Conservation (phyloP, 176 grass and related monocot genomes). For the Aegilops longissima region DNA sequence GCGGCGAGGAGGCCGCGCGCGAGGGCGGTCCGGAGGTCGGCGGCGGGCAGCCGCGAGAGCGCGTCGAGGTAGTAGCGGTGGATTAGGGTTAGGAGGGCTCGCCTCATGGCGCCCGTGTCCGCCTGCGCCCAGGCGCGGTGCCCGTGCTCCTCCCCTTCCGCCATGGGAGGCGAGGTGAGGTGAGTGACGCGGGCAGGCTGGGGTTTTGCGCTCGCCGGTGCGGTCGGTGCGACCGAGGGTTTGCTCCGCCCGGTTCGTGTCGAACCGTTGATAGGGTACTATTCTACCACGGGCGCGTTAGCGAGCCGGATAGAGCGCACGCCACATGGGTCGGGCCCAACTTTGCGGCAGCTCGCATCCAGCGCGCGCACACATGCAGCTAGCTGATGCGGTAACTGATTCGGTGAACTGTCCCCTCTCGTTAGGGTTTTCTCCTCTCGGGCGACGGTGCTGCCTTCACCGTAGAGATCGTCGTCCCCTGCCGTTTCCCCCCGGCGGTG, state of each 20-base stretch:
- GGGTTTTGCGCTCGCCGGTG: neutral
- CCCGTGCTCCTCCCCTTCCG: neutral
- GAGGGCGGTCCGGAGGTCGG: neutral
- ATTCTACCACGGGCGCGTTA: too few relatives aligned
- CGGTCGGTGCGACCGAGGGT: neutral
- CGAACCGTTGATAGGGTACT: too few relatives aligned
- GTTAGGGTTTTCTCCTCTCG: too few relatives aligned
- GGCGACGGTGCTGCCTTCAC: too few relatives aligned
- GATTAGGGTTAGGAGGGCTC: neutral
- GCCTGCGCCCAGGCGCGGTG: neutral
- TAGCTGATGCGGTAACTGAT: too few relatives aligned
- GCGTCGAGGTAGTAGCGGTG: neutral
- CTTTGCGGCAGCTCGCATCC: too few relatives aligned
- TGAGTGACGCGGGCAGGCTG: neutral
- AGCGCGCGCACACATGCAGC: too few relatives aligned
- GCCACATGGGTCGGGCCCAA: too few relatives aligned
- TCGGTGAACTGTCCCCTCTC: too few relatives aligned
- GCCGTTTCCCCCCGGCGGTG: too few relatives aligned
- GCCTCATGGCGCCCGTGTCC: neutral
- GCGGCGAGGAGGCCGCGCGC: conserved; percentile 13
- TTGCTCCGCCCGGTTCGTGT: neutral
- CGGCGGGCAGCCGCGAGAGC: neutral
- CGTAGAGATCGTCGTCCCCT: too few relatives aligned
- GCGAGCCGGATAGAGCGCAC: too few relatives aligned
- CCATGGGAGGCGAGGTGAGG: neutral